Percentiles rank a stretch among this genome's conserved stretches.
Conservation (phyloP, 2,329 filamentous ascomycete genomes). For the Hypomyces perniciosus region DNA sequence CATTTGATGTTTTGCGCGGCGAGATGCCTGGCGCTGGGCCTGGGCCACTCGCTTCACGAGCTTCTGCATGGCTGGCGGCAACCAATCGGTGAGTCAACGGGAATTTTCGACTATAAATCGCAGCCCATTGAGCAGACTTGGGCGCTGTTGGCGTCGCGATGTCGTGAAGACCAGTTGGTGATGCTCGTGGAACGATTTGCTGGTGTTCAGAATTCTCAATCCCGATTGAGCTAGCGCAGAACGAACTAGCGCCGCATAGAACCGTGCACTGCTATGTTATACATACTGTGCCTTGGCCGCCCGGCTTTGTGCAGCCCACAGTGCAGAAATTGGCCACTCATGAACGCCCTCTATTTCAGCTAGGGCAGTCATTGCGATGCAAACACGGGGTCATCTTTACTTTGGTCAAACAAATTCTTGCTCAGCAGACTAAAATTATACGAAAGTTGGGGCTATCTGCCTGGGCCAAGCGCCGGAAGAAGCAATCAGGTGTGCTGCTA, state of each 20-base stretch:
- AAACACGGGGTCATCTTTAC: too few relatives aligned
- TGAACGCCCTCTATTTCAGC: too few relatives aligned
- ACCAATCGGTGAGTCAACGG: background rate
- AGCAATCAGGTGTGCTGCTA: too few relatives aligned
- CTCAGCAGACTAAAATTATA: too few relatives aligned
- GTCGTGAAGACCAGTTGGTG: background rate
- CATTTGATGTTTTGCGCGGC: constrained; percentile 36
- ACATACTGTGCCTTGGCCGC: background rate
- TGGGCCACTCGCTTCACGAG: constrained; percentile 59
- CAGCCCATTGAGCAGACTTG: constrained; percentile 9
- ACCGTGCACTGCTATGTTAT: background rate
- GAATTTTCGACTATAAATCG: background rate
- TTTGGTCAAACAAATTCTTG: too few relatives aligned
- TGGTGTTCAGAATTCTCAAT: constrained; percentile 8
- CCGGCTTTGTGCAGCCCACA: background rate
- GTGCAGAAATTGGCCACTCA: background rate
- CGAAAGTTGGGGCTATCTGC: too few relatives aligned
- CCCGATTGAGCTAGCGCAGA: constrained; percentile 4
- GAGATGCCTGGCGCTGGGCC: constrained; percentile 58
- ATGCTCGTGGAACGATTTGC: constrained; percentile 4
- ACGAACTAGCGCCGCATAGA: background rate
- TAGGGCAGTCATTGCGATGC: too few relatives aligned
- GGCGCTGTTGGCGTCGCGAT: constrained; percentile 5
- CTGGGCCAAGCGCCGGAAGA: too few relatives aligned
- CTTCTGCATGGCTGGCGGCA: constrained; percentile 56